Base-by-base conservation (phyloP, 169 alveolate genomes). In the Plasmodium gonderi region DNA sequence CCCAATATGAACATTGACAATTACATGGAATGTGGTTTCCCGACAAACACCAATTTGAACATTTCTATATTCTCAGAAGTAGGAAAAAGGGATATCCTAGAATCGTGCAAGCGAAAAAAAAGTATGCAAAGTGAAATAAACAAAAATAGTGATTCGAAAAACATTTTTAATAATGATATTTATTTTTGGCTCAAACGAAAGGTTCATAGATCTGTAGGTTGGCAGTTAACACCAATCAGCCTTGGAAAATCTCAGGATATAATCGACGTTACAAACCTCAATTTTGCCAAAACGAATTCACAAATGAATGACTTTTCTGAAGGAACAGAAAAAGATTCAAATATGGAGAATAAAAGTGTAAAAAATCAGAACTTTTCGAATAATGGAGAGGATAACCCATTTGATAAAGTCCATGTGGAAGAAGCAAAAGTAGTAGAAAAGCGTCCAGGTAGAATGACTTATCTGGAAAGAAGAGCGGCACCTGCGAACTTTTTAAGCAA, bases 171-270 rank as follows among this genome's bases (percentile, higher is more conserved):
- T 36, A 87, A 45, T 76, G 89, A 87, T 87, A 75, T 87, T 7
- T 87, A 75, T 75, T 87, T 87, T 87, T 87, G 93, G 93, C 12
- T 38, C 17, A 87, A 87, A 26, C 80, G 93, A 33, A 87, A 87
- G 79, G 89, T 87, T 60, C 87, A 87, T 42, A 77, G 93, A 45
- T 75, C 93, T 17, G 72, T 87, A 5, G 93, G 51, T 42, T 87
- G 93, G 93, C 26, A 75, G 26, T 54, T 75, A 11, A 60, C 74
- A 36, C 42, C 93, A 1, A 29, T 1, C 0, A 3, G 33, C 1
- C 11, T 49, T 36, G 17, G 33, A 29, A 75, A 14, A 42, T 26
- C 31, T 0, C 77, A 87, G 17, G 87, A 87, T 31, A 47, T 87
- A n/a, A 36, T 87, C 64, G 93, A 87, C 47, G 93, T 87, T 6